phyloP scores from a whole-genome alignment of 2,329 filamentous ascomycete species.

The Teratosphaeria epicoccoides region DNA sequence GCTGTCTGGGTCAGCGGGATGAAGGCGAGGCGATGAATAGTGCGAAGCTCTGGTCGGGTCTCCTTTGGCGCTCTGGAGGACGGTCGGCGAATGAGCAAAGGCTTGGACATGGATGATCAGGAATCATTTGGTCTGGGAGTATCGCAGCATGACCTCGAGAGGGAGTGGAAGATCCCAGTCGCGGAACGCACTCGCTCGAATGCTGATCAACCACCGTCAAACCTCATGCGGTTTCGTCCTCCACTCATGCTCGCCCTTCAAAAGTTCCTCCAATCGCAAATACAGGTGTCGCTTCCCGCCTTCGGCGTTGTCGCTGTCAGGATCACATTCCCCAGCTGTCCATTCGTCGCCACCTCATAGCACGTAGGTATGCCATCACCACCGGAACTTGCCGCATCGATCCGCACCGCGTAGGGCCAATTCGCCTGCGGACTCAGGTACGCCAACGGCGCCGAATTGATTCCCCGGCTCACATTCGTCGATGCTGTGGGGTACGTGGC shows the following conservation, averaged over 20 bases:
- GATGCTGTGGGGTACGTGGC: conserved; percentile 9
- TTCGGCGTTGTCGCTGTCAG: conserved; percentile 26
- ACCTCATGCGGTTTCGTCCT: too few relatives aligned
- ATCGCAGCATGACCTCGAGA: too few relatives aligned
- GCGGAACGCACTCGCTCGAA: neutral
- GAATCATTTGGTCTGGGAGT: too few relatives aligned
- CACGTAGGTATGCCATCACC: conserved; percentile 46
- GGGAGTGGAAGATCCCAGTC: too few relatives aligned
- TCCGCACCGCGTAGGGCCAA: conserved; percentile 51
- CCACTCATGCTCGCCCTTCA: too few relatives aligned
- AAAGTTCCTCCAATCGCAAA: conserved; percentile 37
- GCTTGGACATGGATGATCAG: too few relatives aligned
- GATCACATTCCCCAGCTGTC: conserved; percentile 27
- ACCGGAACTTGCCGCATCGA: conserved; percentile 42
- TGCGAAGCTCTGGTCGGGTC: too few relatives aligned
- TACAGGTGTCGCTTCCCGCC: conserved; percentile 29
- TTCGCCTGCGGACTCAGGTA: conserved; percentile 24
- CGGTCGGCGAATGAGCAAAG: too few relatives aligned
- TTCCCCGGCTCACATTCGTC: neutral
- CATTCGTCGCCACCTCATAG: conserved; percentile 30
- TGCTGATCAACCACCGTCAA: neutral
- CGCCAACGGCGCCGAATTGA: conserved; percentile 5
- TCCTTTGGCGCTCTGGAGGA: too few relatives aligned
- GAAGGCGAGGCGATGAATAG: too few relatives aligned
- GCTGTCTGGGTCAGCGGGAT: too few relatives aligned